These are phyloP conservation scores for Trichoderma pleuroti DNA, from an alignment of 2,329 filamentous ascomycete genomes.

Conservation along the genomic window DNA sequence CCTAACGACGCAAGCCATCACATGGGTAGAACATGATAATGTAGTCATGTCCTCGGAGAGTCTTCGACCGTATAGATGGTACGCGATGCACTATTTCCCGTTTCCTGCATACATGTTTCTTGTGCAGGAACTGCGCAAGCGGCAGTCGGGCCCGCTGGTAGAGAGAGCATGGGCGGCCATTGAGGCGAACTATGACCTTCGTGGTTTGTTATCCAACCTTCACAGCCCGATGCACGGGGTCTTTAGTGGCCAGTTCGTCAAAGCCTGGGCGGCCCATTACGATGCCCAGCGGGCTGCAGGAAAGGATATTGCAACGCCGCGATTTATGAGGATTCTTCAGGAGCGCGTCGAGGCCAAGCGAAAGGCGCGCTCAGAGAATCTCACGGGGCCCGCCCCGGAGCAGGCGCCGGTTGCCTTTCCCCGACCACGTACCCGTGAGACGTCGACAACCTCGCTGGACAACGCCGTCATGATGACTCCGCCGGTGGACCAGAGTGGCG, in stretches of 20 bases:
- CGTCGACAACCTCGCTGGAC: constrained; percentile 20
- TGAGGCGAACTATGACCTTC: constrained; percentile 50
- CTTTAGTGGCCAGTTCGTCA: constrained; percentile 56
- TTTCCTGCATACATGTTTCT: constrained; percentile 61
- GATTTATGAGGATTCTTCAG: constrained; percentile 47
- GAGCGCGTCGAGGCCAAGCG: constrained; percentile 40
- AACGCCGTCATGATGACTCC: constrained; percentile 34
- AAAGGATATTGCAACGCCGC: constrained; percentile 40
- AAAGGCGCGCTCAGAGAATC: constrained; percentile 31
- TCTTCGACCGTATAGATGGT: constrained; percentile 55
- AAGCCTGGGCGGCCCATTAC: constrained; percentile 59
- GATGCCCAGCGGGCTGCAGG: constrained; percentile 45
- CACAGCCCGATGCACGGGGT: constrained; percentile 56
- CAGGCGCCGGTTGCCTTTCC: constrained; percentile 28
- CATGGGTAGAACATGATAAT: constrained; percentile 59
- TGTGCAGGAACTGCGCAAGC: constrained; percentile 51
- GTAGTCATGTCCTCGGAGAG: constrained; percentile 49
- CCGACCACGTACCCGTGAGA: constrained; percentile 19
- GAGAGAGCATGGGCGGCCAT: constrained; percentile 59
- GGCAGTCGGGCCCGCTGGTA: constrained; percentile 52
- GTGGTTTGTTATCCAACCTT: constrained; percentile 47
- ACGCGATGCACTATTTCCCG: constrained; percentile 56
- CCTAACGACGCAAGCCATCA: constrained; percentile 52
- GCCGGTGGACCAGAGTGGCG: constrained; percentile 25
- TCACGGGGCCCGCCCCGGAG: constrained; percentile 24